phyloP scores from a whole-genome alignment of 768 basidiomycete species.

The Ephemerocybe angulata region DNA sequence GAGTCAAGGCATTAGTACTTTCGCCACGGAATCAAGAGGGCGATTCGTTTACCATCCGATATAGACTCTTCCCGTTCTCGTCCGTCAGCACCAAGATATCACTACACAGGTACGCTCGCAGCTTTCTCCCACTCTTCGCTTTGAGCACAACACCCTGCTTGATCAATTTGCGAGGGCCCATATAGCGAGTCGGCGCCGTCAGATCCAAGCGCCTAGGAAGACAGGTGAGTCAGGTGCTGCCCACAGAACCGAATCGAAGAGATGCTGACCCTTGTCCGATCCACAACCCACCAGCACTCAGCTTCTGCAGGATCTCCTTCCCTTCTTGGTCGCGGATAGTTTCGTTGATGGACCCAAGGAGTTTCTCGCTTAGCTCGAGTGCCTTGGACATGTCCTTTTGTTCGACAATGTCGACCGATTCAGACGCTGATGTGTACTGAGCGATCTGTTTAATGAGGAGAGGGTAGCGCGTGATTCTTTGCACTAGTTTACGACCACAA shows the following conservation, averaged over 20 bases:
- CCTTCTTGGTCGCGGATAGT: conserved; percentile 82
- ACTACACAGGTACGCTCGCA: conserved; percentile 79
- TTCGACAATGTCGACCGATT: conserved; percentile 36
- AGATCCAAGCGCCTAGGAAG: conserved; percentile 68
- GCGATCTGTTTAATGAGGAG: conserved; percentile 81
- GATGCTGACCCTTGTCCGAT: conserved; percentile 73
- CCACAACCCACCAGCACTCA: conserved; percentile 76
- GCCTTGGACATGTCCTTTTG: conserved; percentile 50
- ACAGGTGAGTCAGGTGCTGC: not conserved
- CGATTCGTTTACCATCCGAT: conserved; percentile 71
- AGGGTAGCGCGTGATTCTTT: conserved; percentile 93
- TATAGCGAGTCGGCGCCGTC: conserved; percentile 82
- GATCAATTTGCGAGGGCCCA: conserved; percentile 76
- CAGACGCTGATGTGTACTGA: conserved; percentile 67
- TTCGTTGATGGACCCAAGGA: conserved; percentile 84
- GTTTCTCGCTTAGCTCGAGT: conserved; percentile 62
- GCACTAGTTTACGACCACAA: conserved; percentile 67
- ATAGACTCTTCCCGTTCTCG: conserved; percentile 61
- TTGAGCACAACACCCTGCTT: conserved; percentile 79
- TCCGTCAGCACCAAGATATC: conserved; percentile 89
- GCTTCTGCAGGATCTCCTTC: conserved; percentile 61
- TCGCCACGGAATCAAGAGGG: not conserved
- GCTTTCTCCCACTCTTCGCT: conserved; percentile 76
- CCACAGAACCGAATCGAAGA: not conserved
- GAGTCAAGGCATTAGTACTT: not conserved